phyloP scores from a whole-genome alignment of 208 protist genomes.

The Acanthamoeba royreba region DNA sequence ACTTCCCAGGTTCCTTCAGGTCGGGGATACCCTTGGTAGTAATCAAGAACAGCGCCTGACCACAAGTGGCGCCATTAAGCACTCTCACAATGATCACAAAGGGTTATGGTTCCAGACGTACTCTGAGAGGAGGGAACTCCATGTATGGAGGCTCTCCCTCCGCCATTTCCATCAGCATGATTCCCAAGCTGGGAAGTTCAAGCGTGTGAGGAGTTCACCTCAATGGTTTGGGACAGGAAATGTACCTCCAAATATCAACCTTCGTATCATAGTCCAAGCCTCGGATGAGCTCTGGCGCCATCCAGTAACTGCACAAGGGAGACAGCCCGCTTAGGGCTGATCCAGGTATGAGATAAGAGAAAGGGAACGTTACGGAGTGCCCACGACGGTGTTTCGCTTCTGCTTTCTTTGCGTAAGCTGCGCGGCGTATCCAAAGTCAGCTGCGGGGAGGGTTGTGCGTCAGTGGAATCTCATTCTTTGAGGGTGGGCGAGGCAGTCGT shows the following conservation, averaged over 20 bases:
- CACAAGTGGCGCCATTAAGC: neutral
- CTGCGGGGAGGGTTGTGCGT: neutral
- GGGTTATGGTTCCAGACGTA: neutral
- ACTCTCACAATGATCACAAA: neutral
- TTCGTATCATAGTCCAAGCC: slow-evolving; percentile 57
- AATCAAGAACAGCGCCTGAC: slow-evolving; percentile 66
- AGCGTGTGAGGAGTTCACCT: neutral
- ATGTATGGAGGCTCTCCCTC: slow-evolving; percentile 65
- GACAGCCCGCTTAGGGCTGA: neutral
- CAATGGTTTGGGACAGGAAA: neutral
- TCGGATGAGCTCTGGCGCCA: slow-evolving; percentile 74
- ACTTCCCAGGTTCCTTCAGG: slow-evolving; percentile 58
- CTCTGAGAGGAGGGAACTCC: slow-evolving; percentile 62
- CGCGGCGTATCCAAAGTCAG: slow-evolving; percentile 81
- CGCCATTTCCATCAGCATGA: slow-evolving; percentile 58
- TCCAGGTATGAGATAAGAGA: neutral
- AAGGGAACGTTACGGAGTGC: slow-evolving; percentile 68
- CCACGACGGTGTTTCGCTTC: slow-evolving; percentile 78
- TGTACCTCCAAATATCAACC: slow-evolving; percentile 45
- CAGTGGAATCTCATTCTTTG: neutral
- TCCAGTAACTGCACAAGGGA: slow-evolving; percentile 34
- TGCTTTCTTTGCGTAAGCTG: slow-evolving; percentile 74
- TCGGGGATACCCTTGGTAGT: slow-evolving; percentile 72
- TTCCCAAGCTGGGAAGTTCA: slow-evolving; percentile 68
- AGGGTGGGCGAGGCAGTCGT: neutral